Conservation (phyloP, 768 basidiomycete species). For the Leccinum barrowsii region DNA sequence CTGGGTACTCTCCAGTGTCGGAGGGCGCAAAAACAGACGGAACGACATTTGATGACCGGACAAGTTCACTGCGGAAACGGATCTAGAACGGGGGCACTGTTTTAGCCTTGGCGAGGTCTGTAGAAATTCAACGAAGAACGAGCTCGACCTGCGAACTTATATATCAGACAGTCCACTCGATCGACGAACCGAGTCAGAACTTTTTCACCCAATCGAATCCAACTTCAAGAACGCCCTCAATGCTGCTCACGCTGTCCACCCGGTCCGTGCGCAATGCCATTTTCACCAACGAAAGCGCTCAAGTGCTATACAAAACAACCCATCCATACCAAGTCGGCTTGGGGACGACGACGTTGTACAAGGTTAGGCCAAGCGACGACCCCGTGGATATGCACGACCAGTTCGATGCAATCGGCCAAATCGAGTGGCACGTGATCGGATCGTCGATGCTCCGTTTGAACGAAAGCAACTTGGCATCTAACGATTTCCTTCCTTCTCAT, state of each 20-base stretch:
- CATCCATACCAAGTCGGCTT: constrained; percentile 12
- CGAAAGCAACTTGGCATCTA: constrained; percentile 24
- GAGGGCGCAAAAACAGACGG: no score
- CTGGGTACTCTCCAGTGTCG: no score
- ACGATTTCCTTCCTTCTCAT: constrained; percentile 21
- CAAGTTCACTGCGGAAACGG: no score
- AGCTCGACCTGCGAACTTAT: no score
- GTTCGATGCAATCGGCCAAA: constrained; percentile 31
- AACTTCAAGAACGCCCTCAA: constrained; percentile 1
- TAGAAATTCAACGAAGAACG: not conserved
- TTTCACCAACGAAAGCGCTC: constrained; percentile 23
- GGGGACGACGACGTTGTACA: constrained; percentile 25
- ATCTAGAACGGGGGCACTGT: no score
- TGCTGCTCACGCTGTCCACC: constrained; percentile 25
- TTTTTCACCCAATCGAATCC: not conserved
- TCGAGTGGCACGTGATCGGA: constrained; percentile 32
- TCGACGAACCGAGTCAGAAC: no score
- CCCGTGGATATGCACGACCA: constrained; percentile 26
- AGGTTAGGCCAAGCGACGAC: constrained; percentile 21
- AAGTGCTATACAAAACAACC: constrained; percentile 29
- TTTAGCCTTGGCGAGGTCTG: not conserved
- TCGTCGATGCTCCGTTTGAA: constrained; percentile 31
- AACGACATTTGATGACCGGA: no score
- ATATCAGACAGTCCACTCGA: no score
- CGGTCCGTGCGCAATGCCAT: constrained; percentile 21